phyloP scores from a whole-genome alignment of 805 yeast species.

The Lipomyces oligophaga region DNA sequence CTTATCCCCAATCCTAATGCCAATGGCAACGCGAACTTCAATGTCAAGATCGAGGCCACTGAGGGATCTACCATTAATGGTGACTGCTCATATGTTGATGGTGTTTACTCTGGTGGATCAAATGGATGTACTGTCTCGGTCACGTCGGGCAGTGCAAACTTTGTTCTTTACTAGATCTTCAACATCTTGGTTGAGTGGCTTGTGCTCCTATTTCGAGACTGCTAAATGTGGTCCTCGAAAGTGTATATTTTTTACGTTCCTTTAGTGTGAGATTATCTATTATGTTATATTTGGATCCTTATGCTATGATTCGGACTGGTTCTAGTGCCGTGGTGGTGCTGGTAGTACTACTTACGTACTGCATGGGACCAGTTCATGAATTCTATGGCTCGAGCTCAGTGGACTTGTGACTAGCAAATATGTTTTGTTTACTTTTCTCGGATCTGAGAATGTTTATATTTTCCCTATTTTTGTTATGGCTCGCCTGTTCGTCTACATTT shows the following conservation, averaged over 20 bases:
- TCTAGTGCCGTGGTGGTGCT: too few species aligned
- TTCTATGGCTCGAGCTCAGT: too few species aligned
- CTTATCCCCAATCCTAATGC: conserved; percentile 81
- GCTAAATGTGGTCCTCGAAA: too few species aligned
- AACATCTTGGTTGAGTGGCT: neutral
- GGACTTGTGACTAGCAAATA: too few species aligned
- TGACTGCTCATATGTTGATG: conserved; percentile 74
- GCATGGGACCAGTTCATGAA: too few species aligned
- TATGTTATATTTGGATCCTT: neutral
- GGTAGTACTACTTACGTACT: too few species aligned
- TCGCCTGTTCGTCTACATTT: neutral
- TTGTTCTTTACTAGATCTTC: conserved; percentile 56
- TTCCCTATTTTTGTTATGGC: neutral
- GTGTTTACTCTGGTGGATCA: conserved; percentile 51
- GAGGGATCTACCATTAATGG: conserved; percentile 64
- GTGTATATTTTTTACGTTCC: neutral
- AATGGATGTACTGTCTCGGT: conserved; percentile 95
- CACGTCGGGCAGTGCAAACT: conserved; percentile 75
- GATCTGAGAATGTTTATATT: neutral
- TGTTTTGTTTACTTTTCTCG: neutral
- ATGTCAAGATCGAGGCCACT: conserved; percentile 72
- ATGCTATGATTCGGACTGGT: too few species aligned
- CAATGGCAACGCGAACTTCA: conserved; percentile 67
- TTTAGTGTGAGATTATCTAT: neutral
- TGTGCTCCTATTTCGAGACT: neutral